A percentile compares a stretch with the other conserved stretches of the same genome.
Evolutionary conservation across 2,329 filamentous ascomycete genomes (phyloP).

Genomic region (Botrytis galanthina): DNA sequence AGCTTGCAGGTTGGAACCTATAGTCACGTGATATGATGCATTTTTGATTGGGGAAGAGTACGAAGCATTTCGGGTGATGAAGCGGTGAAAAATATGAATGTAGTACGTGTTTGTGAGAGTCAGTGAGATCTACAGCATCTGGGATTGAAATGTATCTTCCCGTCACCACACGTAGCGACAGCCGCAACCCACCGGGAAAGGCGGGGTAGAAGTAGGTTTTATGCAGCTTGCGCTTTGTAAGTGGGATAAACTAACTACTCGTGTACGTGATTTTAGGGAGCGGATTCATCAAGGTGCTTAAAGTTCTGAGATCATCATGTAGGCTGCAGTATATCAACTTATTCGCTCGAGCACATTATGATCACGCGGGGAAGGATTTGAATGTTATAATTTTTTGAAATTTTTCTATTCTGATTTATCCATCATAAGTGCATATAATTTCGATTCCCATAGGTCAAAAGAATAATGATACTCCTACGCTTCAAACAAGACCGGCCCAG

Average conservation of each 20-base stretch:
- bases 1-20: too few relatives aligned
- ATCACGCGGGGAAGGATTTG: not conserved
- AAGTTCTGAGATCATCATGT: not conserved
- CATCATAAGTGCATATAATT: not conserved
- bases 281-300: not conserved
- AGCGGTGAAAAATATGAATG: not conserved
- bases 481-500: not conserved
- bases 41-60: not conserved
- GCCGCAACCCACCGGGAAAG: not conserved
- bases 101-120: not conserved
- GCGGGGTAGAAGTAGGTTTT: not conserved
- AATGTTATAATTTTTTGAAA: not conserved
- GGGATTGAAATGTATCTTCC: not conserved
- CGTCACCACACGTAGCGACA: not conserved
- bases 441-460: not conserved
- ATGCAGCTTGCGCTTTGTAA: not conserved
- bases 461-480: slow-evolving; percentile 1
- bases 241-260: not conserved
- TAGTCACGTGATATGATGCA: not conserved
- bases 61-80: not conserved
- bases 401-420: not conserved
- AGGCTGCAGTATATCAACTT: not conserved
- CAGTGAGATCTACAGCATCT: not conserved
- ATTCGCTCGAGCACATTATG: not conserved
- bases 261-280: not conserved